Evolutionary conservation across 306 rosid genomes (phyloP).

Genomic region (Urtica urens): DNA sequence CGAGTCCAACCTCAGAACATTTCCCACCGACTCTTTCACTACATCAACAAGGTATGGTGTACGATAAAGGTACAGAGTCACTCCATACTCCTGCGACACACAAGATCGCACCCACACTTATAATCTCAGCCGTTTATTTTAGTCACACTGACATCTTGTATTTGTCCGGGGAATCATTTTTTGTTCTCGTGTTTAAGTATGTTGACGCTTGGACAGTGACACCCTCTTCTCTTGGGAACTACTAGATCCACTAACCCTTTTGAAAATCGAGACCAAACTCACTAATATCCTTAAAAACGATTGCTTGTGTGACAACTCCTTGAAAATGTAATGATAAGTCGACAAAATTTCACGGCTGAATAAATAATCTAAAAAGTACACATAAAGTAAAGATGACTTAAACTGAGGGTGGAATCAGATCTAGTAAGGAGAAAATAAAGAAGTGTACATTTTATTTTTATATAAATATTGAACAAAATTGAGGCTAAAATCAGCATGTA

Average conservation of each 20-base stretch:
- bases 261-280: background rate
- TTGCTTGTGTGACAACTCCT: too few relatives aligned
- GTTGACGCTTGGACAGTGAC: background rate
- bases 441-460: too few relatives aligned
- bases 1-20: constrained; percentile 62
- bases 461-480: background rate
- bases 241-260: background rate
- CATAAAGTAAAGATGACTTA: background rate
- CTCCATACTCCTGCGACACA: constrained; percentile 63
- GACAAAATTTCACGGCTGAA: too few relatives aligned
- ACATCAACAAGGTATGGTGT: constrained; percentile 82
- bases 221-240: background rate
- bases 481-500: background rate
- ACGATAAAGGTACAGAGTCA: constrained; percentile 49
- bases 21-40: constrained; percentile 41
- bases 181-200: background rate
- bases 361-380: background rate
- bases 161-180: constrained; percentile 5
- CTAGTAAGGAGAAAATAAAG: background rate
- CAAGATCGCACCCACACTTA: background rate
- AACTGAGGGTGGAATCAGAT: background rate
- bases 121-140: background rate
- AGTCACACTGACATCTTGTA: too few relatives aligned
- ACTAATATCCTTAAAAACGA: background rate
- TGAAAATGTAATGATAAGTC: too few relatives aligned